phyloP scores from a whole-genome alignment of 2,329 filamentous ascomycete species.

The Ascochyta fabae region DNA sequence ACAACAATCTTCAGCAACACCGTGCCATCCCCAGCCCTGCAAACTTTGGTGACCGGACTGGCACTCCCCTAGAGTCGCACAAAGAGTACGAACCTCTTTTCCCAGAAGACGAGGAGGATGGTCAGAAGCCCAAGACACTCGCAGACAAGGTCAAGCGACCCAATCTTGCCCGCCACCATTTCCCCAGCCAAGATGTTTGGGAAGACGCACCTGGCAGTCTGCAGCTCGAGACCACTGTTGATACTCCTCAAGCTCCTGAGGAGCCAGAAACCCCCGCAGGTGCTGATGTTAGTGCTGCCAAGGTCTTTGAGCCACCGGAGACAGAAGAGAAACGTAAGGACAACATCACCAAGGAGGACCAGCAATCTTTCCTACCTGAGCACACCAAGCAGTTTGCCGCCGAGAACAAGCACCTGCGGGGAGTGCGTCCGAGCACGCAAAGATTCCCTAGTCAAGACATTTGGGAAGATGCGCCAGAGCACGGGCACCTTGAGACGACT shows the following conservation, averaged over 20 bases:
- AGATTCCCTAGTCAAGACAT: constrained; percentile 91
- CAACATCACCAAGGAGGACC: constrained; percentile 50
- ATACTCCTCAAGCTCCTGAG: constrained; percentile 72
- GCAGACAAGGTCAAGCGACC: constrained; percentile 63
- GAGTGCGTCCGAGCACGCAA: constrained; percentile 61
- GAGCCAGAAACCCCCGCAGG: constrained; percentile 52
- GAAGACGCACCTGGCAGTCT: constrained; percentile 91
- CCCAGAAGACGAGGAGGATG: constrained; percentile 71
- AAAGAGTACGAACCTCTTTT: constrained; percentile 96
- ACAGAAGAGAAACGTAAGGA: constrained; percentile 59
- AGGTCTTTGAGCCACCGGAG: constrained; percentile 55
- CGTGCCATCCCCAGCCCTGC: constrained; percentile 37
- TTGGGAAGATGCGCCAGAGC: constrained; percentile 93
- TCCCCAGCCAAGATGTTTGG: constrained; percentile 96
- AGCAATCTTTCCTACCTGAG: constrained; percentile 53
- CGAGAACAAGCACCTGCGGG: constrained; percentile 61
- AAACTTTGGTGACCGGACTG: constrained; percentile 58
- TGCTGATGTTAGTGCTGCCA: constrained; percentile 41
- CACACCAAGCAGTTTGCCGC: constrained; percentile 62
- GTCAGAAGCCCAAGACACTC: constrained; percentile 59
- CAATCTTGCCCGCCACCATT: constrained; percentile 64
- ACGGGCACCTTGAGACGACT: constrained; percentile 78
- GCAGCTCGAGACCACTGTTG: constrained; percentile 78
- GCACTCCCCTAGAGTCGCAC: constrained; percentile 81
- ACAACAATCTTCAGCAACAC: constrained; percentile 66